Evolutionary conservation across 768 basidiomycete species (phyloP).

Genomic region (Suillus sp.): DNA sequence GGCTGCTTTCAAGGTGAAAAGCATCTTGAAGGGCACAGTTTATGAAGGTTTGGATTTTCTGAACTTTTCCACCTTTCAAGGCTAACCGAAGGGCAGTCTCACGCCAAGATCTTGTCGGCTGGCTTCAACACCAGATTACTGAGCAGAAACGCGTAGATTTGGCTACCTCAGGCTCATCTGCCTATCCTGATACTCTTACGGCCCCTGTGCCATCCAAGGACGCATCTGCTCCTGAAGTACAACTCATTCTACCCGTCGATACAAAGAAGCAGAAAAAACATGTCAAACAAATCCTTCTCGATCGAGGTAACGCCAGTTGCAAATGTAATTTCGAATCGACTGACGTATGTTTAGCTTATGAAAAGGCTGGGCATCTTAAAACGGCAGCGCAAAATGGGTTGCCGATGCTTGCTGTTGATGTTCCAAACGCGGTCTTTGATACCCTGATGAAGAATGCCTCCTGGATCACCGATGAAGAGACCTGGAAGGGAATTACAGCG

Average conservation of each 20-base stretch:
- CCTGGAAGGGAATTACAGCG: constrained; percentile 62
- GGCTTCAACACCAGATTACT: constrained; percentile 74
- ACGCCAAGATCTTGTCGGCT: constrained; percentile 69
- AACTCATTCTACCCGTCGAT: constrained; percentile 68
- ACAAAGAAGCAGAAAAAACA: constrained; percentile 74
- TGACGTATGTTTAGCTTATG: constrained; percentile 52
- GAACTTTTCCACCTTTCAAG: neutral
- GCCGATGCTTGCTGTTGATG: constrained; percentile 74
- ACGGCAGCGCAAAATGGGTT: constrained; percentile 59
- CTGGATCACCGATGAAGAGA: constrained; percentile 78
- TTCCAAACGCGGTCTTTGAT: constrained; percentile 62
- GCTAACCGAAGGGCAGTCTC: constrained; percentile 43
- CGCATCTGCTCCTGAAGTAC: constrained; percentile 47
- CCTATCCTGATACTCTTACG: constrained; percentile 42
- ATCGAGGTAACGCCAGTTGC: constrained; percentile 52
- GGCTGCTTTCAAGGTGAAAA: constrained; percentile 79
- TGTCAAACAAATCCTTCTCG: constrained; percentile 67
- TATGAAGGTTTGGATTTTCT: constrained; percentile 57
- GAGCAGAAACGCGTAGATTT: constrained; percentile 79
- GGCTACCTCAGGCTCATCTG: constrained; percentile 58
- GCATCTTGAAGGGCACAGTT: constrained; percentile 76
- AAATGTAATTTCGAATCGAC: neutral
- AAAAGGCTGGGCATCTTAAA: constrained; percentile 58
- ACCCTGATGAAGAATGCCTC: constrained; percentile 53
- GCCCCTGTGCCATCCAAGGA: constrained; percentile 38